Conservation (phyloP, 352 stramenopile species). For the Paralagenidium karlingii region DNA sequence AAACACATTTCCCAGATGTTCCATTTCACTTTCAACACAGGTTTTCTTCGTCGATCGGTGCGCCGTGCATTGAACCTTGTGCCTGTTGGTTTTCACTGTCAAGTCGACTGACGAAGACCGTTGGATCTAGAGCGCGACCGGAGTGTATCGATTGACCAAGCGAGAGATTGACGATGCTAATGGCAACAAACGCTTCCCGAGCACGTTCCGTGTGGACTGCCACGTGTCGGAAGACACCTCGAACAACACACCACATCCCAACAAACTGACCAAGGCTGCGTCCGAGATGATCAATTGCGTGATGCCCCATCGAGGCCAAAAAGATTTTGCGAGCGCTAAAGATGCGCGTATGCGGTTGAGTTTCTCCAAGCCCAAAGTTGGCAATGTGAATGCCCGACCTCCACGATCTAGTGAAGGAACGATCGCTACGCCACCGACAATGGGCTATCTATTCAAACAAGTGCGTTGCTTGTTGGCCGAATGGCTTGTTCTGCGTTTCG, state of each 20-base stretch:
- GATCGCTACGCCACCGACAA: too few species aligned
- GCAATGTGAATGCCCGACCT: too few species aligned
- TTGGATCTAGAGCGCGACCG: constrained; percentile 16
- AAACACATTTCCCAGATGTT: constrained; percentile 80
- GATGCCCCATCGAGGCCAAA: too few species aligned
- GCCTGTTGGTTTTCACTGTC: constrained; percentile 12
- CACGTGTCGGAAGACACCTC: constrained; percentile 9
- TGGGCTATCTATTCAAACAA: too few species aligned
- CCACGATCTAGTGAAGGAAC: too few species aligned
- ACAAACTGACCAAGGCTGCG: too few species aligned
- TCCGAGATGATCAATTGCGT: too few species aligned
- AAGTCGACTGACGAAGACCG: constrained; percentile 13
- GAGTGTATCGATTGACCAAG: constrained; percentile 35
- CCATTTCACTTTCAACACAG: constrained; percentile 76
- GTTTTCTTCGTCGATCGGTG: constrained; percentile 37
- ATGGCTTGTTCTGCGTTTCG: background rate
- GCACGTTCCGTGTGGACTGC: constrained; percentile 41
- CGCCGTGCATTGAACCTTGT: constrained; percentile 5
- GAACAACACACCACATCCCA: background rate
- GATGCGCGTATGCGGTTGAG: too few species aligned
- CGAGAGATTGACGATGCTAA: constrained; percentile 45
- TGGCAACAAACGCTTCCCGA: constrained; percentile 32
- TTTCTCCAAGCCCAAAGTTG: too few species aligned
- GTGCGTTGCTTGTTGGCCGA: too few species aligned
- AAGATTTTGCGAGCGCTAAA: too few species aligned